Evolutionary conservation across 345 rosid species (phyloP).

Genomic region (Ceriops zippeliana): DNA sequence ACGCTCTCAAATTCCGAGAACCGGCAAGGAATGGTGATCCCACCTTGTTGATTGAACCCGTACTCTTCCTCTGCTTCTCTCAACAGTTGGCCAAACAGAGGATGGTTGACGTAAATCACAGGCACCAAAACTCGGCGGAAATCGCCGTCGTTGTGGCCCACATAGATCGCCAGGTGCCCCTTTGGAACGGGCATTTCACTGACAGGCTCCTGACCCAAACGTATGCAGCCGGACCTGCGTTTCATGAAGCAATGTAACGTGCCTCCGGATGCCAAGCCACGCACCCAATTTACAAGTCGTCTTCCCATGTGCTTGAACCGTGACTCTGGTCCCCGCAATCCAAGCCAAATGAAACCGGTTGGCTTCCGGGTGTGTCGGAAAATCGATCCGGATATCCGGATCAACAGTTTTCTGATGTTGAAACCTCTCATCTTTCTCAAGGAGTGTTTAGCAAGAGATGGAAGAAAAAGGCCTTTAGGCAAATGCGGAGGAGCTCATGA

Average conservation of each 20-base stretch:
- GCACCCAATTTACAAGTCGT: slow-evolving; percentile 59
- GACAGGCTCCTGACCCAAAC: slow-evolving; percentile 30
- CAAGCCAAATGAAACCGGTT: slow-evolving; percentile 31
- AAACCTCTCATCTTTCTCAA: slow-evolving; percentile 59
- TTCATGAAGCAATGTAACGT: slow-evolving; percentile 33
- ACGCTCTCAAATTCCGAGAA: slow-evolving; percentile 79
- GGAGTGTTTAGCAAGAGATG: neutral
- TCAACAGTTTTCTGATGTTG: slow-evolving; percentile 50
- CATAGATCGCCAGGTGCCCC: slow-evolving; percentile 78
- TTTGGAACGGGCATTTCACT: slow-evolving; percentile 48
- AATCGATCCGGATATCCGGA: slow-evolving; percentile 55
- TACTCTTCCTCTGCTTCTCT: slow-evolving; percentile 74
- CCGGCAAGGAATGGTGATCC: slow-evolving; percentile 85
- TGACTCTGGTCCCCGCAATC: slow-evolving; percentile 10
- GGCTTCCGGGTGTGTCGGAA: slow-evolving; percentile 27
- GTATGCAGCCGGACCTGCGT: slow-evolving; percentile 38
- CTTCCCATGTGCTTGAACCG: slow-evolving; percentile 41
- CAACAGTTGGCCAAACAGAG: slow-evolving; percentile 73
- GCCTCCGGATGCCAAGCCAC: slow-evolving; percentile 49
- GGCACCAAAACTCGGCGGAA: slow-evolving; percentile 76
- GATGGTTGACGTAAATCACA: slow-evolving; percentile 85
- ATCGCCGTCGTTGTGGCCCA: slow-evolving; percentile 73
- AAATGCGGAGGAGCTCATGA: slow-evolving; percentile 18
- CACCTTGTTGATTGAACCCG: slow-evolving; percentile 79
- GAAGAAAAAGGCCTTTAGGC: neutral